Conservation (phyloP, 2,329 filamentous ascomycete species). For the Didymella exigua region DNA sequence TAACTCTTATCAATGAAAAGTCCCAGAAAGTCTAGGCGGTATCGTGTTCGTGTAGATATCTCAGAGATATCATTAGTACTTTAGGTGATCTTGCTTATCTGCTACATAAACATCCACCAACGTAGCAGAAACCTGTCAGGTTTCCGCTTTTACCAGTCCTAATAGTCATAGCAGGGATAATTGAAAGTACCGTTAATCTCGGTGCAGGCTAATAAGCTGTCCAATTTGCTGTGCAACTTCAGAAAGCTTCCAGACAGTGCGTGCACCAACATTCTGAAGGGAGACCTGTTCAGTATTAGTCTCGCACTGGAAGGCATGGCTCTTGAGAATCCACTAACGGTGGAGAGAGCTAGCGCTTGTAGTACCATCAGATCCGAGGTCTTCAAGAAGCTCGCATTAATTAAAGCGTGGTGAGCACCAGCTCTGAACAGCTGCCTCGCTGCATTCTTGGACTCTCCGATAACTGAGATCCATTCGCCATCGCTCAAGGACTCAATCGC, state of each 20-base stretch:
- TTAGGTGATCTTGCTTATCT: no score
- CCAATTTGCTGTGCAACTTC: conserved; percentile 66
- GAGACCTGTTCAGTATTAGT: conserved; percentile 45
- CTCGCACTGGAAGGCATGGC: background rate
- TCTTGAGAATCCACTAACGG: conserved; percentile 55
- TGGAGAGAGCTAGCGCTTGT: conserved; percentile 70
- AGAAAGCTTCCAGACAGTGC: conserved; percentile 67
- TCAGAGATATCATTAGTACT: no score
- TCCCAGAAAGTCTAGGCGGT: no score
- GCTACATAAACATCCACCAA: no score
- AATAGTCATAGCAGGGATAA: no score
- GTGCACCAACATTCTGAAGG: conserved; percentile 55
- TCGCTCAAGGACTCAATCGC: conserved; percentile 59
- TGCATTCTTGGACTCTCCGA: conserved; percentile 59
- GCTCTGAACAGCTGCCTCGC: conserved; percentile 61
- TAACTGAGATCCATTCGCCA: conserved; percentile 58
- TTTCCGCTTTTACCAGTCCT: no score
- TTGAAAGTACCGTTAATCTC: no score
- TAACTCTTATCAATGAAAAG: no score
- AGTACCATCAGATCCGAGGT: conserved; percentile 68
- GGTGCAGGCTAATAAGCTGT: conserved; percentile 66
- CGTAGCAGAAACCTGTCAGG: no score
- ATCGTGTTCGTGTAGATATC: no score
- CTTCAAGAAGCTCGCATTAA: conserved; percentile 70
- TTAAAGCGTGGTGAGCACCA: conserved; percentile 67